Base-by-base conservation (phyloP, 2,329 filamentous ascomycete genomes). In the Cercospora janseana region DNA sequence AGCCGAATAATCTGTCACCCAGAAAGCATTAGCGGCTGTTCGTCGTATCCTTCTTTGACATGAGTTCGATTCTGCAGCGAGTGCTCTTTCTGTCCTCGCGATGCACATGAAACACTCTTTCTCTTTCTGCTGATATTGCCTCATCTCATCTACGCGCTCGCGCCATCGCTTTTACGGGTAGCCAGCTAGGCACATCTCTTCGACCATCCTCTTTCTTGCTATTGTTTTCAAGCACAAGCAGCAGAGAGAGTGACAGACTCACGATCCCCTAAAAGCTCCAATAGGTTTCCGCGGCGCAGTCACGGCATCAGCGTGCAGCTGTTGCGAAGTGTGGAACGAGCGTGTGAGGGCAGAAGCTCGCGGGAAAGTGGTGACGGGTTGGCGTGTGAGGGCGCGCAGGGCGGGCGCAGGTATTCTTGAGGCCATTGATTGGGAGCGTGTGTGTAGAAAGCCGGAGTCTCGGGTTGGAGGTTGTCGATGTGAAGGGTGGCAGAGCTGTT, bases 1-100 rank as follows among this genome's bases (percentile, higher is more conserved):
- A 97, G 45, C 92, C 92, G 64, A 95, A 89, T 53, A 96, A 75
- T 51, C 92, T 96, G 26, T 18, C 4, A 32, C 4, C n/a, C 29
- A 35, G 27, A 37, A n/a, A 16, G 18, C 7, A n/a, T n/a, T n/a
- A n/a, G n/a, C n/a, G n/a, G n/a, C n/a, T n/a, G n/a, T n/a, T n/a
- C n/a, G n/a, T n/a, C n/a, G n/a, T n/a, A n/a, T n/a, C n/a, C n/a
- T n/a, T n/a, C n/a, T n/a, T n/a, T n/a, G n/a, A n/a, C n/a, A n/a
- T n/a, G n/a, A n/a, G n/a, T n/a, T n/a, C n/a, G n/a, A n/a, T n/a
- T n/a, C n/a, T n/a, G n/a, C n/a, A n/a, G n/a, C n/a, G n/a, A n/a
- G n/a, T n/a, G n/a, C n/a, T n/a, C n/a, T n/a, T n/a, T n/a, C n/a
- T n/a, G n/a, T n/a, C n/a, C n/a, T n/a, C n/a, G n/a, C n/a, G n/a